Conservation (phyloP, 2,329 filamentous ascomycete species). For the Bipolaris sorokiniana region DNA sequence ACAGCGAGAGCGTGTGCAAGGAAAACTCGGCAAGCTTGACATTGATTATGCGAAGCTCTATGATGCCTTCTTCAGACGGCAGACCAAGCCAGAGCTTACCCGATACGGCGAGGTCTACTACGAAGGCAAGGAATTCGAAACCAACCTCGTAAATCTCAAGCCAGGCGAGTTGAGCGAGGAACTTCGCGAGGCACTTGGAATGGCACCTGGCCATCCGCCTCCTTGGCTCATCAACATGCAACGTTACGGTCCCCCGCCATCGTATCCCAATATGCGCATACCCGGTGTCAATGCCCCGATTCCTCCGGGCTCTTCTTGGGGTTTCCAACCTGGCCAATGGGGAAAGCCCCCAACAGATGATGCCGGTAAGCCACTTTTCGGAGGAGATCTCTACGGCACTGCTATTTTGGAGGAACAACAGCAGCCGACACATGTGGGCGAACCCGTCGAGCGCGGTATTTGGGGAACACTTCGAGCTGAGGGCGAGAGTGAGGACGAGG, state of each 20-base stretch:
- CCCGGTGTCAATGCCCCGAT: slow-evolving; percentile 93
- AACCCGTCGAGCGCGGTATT: slow-evolving; percentile 82
- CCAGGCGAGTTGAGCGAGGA: slow-evolving; percentile 90
- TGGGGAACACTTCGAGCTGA: slow-evolving; percentile 92
- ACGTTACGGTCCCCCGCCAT: slow-evolving; percentile 88
- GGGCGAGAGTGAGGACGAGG: slow-evolving; percentile 72
- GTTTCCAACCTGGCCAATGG: slow-evolving; percentile 93
- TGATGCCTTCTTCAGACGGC: slow-evolving; percentile 97
- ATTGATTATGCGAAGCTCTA: slow-evolving; percentile 99
- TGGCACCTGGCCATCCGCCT: slow-evolving; percentile 88
- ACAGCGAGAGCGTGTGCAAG: slow-evolving; percentile 89
- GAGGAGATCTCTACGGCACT: slow-evolving; percentile 92
- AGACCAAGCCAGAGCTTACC: slow-evolving; percentile 93
- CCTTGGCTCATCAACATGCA: slow-evolving; percentile 99
- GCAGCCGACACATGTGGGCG: slow-evolving; percentile 62
- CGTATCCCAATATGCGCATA: slow-evolving; percentile 94
- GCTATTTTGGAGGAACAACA: slow-evolving; percentile 65
- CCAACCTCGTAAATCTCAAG: slow-evolving; percentile 86
- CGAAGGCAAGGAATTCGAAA: slow-evolving; percentile 97
- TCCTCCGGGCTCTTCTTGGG: slow-evolving; percentile 88
- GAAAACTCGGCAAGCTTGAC: slow-evolving; percentile 95
- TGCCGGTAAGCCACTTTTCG: slow-evolving; percentile 87
- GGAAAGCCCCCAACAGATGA: slow-evolving; percentile 96
- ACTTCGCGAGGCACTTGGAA: slow-evolving; percentile 89
- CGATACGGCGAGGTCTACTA: slow-evolving; percentile 99